Conservation (phyloP, 495 filamentous ascomycete species). For the Thermothielavioides terrestris region DNA sequence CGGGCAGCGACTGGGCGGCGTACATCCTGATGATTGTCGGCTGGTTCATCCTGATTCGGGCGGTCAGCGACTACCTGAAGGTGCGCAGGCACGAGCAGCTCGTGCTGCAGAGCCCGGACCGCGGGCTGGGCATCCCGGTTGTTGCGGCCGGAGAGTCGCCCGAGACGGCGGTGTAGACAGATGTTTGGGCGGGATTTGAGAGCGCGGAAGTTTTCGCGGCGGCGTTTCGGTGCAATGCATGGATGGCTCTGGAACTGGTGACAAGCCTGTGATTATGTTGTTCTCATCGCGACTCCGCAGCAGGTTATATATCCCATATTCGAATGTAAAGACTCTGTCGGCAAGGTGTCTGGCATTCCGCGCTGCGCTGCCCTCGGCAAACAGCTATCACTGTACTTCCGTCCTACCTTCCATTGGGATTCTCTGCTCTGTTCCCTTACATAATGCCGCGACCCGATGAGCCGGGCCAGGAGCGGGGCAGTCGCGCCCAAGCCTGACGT, state of each 20-base stretch:
- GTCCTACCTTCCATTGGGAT: no score
- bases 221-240: not conserved
- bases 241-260: no score
- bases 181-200: not conserved
- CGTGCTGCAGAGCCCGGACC: constrained; percentile 86
- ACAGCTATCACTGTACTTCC: no score
- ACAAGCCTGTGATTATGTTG: no score
- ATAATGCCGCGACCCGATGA: no score
- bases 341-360: no score
- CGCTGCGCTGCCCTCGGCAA: no score
- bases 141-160: constrained; percentile 81
- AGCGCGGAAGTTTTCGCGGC: not conserved
- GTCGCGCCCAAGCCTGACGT: not conserved
- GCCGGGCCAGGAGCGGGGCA: not conserved
- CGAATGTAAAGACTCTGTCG: no score
- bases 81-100: constrained; percentile 86
- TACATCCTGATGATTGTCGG: constrained; percentile 95
- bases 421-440: no score
- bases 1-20: constrained; percentile 76
- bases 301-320: no score
- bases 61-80: constrained; percentile 78
- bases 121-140: constrained; percentile 75
- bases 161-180: constrained; percentile 65
- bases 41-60: constrained; percentile 92
- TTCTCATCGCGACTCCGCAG: no score